Base-by-base conservation (phyloP, 805 yeast species). In the Starmerella apis region DNA sequence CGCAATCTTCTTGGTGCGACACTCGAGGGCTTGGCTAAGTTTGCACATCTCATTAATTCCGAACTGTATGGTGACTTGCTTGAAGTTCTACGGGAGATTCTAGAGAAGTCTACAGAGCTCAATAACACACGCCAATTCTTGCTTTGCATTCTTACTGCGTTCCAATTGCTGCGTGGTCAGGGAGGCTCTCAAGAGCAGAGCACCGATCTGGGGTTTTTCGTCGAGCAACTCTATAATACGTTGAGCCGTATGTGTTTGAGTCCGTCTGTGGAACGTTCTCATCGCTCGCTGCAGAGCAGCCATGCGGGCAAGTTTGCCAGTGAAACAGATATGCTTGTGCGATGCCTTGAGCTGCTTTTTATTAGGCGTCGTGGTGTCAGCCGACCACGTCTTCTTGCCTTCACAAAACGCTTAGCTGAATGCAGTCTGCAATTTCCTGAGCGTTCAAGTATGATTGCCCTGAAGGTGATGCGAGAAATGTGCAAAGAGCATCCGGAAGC, bases 51-150 rank as follows among this genome's bases (percentile, higher is more conserved):
- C 80, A 87, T 94, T 22, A 92, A 92, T 63, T 79, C 90, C 50
- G 97, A 92, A 57, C 71, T 92, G 41, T 74, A 92, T 58, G 97
- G 97, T 23, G 98, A 92, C 64, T 80, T 92, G 66, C 71, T 92
- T 46, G 94, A 83, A 63, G 95, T 88, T 7, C 73, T 92, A 65
- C 74, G 88, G 57, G 97, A 92, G 65, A 76, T 88, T 22, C 77
- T 86, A 64, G 43, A 38, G 43, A 59, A 61, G 11, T 84, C 63
- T 61, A 69, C 64, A 2, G 76, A 73, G 8, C 73, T 76, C 33
- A 64, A 71, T 16, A 68, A 73, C 41, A 64, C 66, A 14, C 77
- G 96, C 56, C 87, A 86, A 55, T 72, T 85, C 0, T 70, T 90
- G 39, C 71, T 92, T 20, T 85, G 95, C 64, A 78, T 87, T 41